Base-by-base conservation (phyloP, 306 rosid species). In the Spatholobus suberectus region DNA sequence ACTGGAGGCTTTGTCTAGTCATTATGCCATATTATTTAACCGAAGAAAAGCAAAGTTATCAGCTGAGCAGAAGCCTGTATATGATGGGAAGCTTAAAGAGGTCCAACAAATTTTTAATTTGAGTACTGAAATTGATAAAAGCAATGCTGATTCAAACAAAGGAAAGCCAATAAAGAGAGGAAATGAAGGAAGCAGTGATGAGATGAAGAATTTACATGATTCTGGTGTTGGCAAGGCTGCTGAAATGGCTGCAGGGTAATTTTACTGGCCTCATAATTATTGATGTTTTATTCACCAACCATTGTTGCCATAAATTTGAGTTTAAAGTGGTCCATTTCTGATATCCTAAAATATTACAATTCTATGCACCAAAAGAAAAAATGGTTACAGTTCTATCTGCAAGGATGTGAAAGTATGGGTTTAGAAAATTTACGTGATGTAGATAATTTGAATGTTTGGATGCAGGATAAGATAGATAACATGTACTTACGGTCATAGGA, bases 171-270 rank as follows among this genome's bases (percentile, higher is more conserved):
- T 91, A 70, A 88, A 89, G 91, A 90, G 73, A 47, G 89, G 85
- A 82, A 88, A 79, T 74, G 90, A 90, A 81, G 95, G 93, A 85
- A 89, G 89, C 82, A 78, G 76, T 70, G 90, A 91, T 81, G 98
- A 94, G 90, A 88, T 92, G 88, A 94, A 89, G 87, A 93, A 83
- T 76, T 86, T 96, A 81, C 96, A 96, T 38, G 94, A 96, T 81
- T 88, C 97, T 71, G 94, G 98, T 75, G 88, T 96, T 71, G 86
- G 89, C 88, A 92, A 92, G 89, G 99, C 99, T 89, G 99, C 98
- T 76, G 95, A 96, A 84, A 90, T 96, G 99, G 99, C 98, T 44
- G 89, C 96, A 24, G 97, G 99, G 99, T 96, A 96, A 83, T n/a
- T 61, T 73, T 27, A 40, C 58, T 35, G 8, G 13, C 67, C 40